Base-by-base conservation (phyloP, 768 basidiomycete genomes). In the Suillus occidentalis region DNA sequence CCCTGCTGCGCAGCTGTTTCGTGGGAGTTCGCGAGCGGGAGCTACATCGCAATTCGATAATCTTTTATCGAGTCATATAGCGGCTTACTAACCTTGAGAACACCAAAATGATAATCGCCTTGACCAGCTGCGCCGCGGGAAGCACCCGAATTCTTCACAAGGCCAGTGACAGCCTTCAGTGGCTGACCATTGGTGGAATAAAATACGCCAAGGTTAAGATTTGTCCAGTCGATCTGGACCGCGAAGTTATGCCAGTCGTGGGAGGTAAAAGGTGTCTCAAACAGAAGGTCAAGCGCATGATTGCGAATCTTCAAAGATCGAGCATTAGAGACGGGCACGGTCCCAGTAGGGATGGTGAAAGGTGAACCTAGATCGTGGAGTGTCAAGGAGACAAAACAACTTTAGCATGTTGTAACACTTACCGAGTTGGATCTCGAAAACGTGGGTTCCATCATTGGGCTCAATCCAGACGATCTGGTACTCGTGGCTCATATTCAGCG, bases 401-500 rank as follows among this genome's bases (percentile, higher is more conserved):
- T 34, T 25, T 36, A 6, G 10, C 61, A 37, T 49, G 8, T 14
- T 43, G 20, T 34, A 6, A 16, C 2, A 68, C 79, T 20, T 65
- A 86, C 87, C 87, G 8, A 87, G 76, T 67, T 87, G 85, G 47
- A 88, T 74, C 6, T 80, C 85, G 69, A 89, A 89, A 25, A 88
- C 78, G 74, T 87, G 86, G 4, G 82, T 79, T 7, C 86, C 85
- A 68, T 89, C 88, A 61, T 71, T 78, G 1, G 85, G 84, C 73
- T 89, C 87, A 63, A 88, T 85, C 72, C 84, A 88, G 16, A 89
- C 84, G 59, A 84, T 78, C 68, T 89, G 87, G 69, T 89, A 87
- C 69, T 89, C 87, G 63, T 88, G 87, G 10, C 67, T 78, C 67
- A 79, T 80, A 69, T 87, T 86, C 68, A 89, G 71, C 14, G 82